Conservation (phyloP, 306 rosid species). For the Datisca glomerata region DNA sequence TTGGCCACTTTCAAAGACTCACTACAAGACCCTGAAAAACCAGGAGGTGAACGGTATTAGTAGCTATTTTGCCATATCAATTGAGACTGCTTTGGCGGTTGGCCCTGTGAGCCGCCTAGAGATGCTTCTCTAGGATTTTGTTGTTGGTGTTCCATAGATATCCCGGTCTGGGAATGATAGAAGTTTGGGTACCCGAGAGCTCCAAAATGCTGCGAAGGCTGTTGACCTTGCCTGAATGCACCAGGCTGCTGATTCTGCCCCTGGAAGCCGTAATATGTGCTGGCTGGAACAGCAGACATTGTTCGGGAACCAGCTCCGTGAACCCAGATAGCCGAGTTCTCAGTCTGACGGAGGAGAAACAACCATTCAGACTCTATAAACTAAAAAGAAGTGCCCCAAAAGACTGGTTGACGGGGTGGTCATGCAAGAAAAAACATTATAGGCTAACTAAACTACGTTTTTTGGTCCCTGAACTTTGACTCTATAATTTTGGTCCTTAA, state of each 20-base stretch:
- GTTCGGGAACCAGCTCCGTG: slow-evolving; percentile 94
- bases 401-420: no score
- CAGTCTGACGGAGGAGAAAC: slow-evolving; percentile 40
- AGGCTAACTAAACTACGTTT: no score
- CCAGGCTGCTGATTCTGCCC: slow-evolving; percentile 82
- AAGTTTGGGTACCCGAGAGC: slow-evolving; percentile 61
- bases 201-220: slow-evolving; percentile 74
- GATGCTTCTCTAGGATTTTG: slow-evolving; percentile 76
- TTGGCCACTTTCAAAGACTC: slow-evolving; percentile 59
- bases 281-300: slow-evolving; percentile 75
- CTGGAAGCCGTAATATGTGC: slow-evolving; percentile 76
- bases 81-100: slow-evolving; percentile 83
- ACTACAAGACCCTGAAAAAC: slow-evolving; percentile 48
- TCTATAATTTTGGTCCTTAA: no score
- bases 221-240: slow-evolving; percentile 88
- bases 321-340: slow-evolving; percentile 92
- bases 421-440: no score
- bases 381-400: no score
- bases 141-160: slow-evolving; percentile 76
- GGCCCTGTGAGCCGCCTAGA: slow-evolving; percentile 65
- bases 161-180: slow-evolving; percentile 78
- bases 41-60: no score
- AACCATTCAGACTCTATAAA: no score
- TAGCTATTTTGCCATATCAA: slow-evolving; percentile 96
- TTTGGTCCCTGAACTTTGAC: no score